These are phyloP conservation scores for Cadophora sp. DNA, from an alignment of 2,329 filamentous ascomycete genomes.

Conservation along the genomic window DNA sequence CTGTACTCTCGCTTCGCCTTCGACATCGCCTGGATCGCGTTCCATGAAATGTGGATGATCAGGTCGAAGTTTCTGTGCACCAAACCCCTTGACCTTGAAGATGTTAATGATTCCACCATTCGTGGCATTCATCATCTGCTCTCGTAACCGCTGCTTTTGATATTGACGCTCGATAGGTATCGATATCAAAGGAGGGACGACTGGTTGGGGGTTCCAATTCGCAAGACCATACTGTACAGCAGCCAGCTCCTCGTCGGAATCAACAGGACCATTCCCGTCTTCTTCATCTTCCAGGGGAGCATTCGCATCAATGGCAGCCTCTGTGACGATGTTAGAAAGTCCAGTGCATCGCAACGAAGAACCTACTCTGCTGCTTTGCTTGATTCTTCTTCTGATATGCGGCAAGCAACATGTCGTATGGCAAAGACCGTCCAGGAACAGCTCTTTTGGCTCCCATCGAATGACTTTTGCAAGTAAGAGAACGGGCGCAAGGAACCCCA, in stretches of 20 bases:
- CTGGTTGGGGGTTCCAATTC: conserved; percentile 78
- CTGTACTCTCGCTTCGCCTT: neutral
- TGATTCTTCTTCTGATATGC: conserved; percentile 98
- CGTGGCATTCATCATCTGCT: conserved; percentile 70
- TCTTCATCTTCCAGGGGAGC: conserved; percentile 87
- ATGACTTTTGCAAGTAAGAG: conserved; percentile 92
- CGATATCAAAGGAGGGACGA: conserved; percentile 71
- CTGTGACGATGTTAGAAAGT: conserved; percentile 52
- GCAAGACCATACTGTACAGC: conserved; percentile 83
- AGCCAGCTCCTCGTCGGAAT: conserved; percentile 93
- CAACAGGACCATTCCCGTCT: conserved; percentile 78
- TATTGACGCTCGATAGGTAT: conserved; percentile 68
- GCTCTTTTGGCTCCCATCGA: conserved; percentile 93
- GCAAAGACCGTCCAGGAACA: conserved; percentile 84
- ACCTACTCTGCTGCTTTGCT: conserved; percentile 92
- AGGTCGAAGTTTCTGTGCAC: conserved; percentile 58
- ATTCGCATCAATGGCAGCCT: conserved; percentile 93
- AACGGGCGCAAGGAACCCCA: conserved; percentile 85
- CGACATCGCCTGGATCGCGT: conserved; percentile 10
- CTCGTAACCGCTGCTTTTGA: conserved; percentile 66
- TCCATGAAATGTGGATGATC: conserved; percentile 19
- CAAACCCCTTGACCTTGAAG: conserved; percentile 62
- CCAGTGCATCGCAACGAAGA: conserved; percentile 17
- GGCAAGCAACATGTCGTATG: conserved; percentile 90
- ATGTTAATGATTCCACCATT: conserved; percentile 71